These are phyloP conservation scores for Cutaneotrichosporon mucoides DNA, from an alignment of 1,284 basidiomycete species.

Conservation along the genomic window DNA sequence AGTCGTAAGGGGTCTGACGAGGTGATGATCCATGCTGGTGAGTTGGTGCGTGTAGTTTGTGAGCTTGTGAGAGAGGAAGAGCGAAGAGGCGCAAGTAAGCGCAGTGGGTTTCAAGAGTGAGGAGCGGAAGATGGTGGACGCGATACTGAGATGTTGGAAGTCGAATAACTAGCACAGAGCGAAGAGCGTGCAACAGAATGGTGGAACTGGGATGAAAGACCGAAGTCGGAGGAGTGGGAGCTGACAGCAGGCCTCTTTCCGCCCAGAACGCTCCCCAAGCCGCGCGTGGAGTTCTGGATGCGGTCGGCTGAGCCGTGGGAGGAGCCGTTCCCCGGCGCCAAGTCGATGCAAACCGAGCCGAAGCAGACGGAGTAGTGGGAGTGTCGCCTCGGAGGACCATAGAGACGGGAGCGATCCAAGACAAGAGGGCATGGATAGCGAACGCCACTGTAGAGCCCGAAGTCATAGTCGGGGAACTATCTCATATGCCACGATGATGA, in stretches of 20 bases:
- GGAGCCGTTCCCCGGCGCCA: background rate
- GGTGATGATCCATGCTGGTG: background rate
- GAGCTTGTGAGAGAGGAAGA: no score
- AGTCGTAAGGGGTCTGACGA: background rate
- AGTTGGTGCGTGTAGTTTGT: background rate
- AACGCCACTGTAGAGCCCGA: no score
- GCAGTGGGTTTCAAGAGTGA: background rate
- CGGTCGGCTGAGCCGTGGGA: background rate
- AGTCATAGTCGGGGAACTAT: no score
- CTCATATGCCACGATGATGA: no score
- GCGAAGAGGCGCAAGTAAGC: no score
- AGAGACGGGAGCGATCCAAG: no score
- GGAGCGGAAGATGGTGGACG: background rate
- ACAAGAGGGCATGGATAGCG: no score
- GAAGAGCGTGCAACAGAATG: background rate
- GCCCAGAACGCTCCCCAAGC: background rate
- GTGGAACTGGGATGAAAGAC: background rate
- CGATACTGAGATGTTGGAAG: background rate
- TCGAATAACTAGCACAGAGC: background rate
- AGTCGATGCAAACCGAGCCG: background rate
- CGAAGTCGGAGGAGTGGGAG: background rate
- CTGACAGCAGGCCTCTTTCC: slow-evolving; percentile 3
- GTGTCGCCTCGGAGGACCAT: background rate
- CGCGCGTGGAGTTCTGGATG: background rate
- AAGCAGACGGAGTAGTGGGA: background rate